phyloP scores from a whole-genome alignment of 139 green algal genomes.

The Coccomyxa sp. region DNA sequence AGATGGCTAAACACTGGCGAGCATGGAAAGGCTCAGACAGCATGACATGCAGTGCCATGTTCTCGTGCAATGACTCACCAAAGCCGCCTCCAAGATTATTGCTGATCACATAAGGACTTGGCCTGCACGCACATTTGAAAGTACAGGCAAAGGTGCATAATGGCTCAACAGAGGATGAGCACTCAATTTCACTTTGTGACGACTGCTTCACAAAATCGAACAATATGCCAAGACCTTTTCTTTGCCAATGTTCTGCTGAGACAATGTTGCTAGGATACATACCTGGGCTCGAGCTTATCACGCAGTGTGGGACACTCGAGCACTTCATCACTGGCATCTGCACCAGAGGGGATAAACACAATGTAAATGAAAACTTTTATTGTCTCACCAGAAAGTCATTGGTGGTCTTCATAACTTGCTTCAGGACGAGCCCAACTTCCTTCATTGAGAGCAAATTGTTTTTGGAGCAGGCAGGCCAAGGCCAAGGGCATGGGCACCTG shows the following conservation, averaged over 20 bases:
- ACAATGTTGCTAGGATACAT: neutral
- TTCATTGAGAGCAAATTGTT: too few species aligned
- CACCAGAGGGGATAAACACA: neutral
- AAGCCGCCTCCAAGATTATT: conserved; percentile 88
- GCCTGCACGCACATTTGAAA: conserved; percentile 3
- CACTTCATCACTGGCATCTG: conserved; percentile 42
- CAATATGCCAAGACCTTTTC: neutral
- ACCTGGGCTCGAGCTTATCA: conserved; percentile 40
- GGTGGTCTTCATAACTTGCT: too few species aligned
- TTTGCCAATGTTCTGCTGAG: neutral
- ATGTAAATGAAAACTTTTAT: too few species aligned
- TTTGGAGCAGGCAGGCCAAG: too few species aligned
- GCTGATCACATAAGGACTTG: conserved; percentile 25
- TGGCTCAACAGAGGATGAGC: neutral
- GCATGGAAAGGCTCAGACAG: neutral
- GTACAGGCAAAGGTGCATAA: neutral
- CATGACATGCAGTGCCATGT: neutral
- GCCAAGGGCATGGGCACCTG: neutral
- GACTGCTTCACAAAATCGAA: neutral
- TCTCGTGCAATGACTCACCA: conserved; percentile 30
- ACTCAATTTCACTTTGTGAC: too few species aligned
- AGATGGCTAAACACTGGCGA: too few species aligned
- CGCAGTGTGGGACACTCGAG: conserved; percentile 56
- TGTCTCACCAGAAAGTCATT: too few species aligned
- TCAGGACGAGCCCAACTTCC: too few species aligned